Base-by-base conservation (phyloP, 768 basidiomycete species). In the Auriscalpium vulgare region DNA sequence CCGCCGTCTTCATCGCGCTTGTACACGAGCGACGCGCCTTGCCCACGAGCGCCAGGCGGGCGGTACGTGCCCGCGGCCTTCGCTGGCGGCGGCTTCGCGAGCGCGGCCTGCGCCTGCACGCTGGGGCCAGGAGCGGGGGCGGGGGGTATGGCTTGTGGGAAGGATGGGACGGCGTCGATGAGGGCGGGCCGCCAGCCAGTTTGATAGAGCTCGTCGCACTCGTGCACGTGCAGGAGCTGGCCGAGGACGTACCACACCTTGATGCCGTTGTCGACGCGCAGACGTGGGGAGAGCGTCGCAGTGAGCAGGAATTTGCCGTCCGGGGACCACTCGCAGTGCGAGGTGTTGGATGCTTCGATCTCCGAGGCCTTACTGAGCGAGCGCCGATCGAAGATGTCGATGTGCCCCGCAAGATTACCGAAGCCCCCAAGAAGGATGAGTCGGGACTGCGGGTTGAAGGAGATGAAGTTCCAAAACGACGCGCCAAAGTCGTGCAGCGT, bases 181-280 rank as follows among this genome's bases (percentile, higher is more conserved):
- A 80, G 80, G 0, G 77, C 80, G 9, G 92, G 92, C 36, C 89
- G 75, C 94, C 93, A 95, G 1, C 81, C 75, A 0, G 82, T 78
- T 71, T 97, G 93, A 70, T 97, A 98, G 13, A 97, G 79, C 67
- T 98, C 95, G 4, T 97, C 92, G 53, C 83, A 71, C 48, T 75
- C 65, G 67, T 97, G 91, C 17, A 88, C 74, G 59, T 97, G 92
- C 53, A 97, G 67, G n/a, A 98, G 80, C 1, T 84, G 78, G 9
- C 97, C 95, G 0, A 84, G 79, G 68, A 91, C 94, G 68, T 95
- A 94, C 89, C 88, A 97, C 58, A 99, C 78, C 74, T 95, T 97
- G 70, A 98, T 84, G 1, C 95, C 94, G 63, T 98, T 98, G 74
- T 99, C 97, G 57, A 99, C 97, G 40, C 97, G 84, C 50, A 98